Evolutionary conservation across 2,329 filamentous ascomycete species (phyloP).

Genomic region (Zymoseptoria passerinii): DNA sequence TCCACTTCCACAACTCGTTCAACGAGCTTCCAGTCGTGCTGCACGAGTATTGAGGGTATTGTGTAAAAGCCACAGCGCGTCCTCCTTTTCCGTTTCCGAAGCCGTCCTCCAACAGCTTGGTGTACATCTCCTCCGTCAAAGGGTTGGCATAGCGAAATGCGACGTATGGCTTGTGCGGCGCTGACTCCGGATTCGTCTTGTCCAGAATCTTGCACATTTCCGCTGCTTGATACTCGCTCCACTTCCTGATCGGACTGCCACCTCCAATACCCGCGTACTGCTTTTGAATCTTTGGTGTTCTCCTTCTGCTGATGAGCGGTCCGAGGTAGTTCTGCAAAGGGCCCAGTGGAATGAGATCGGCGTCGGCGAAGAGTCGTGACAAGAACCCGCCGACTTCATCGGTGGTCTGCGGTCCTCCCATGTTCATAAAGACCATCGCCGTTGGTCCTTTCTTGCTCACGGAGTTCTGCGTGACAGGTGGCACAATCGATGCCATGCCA

Average conservation of each 20-base stretch:
- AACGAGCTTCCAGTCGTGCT: constrained; percentile 93
- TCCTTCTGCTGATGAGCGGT: constrained; percentile 71
- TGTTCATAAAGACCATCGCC: constrained; percentile 98
- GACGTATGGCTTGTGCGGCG: constrained; percentile 94
- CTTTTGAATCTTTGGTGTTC: constrained; percentile 93
- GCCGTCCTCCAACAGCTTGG: constrained; percentile 71
- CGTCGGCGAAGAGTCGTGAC: constrained; percentile 87
- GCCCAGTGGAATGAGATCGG: constrained; percentile 89
- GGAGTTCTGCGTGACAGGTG: constrained; percentile 72
- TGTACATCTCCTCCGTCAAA: constrained; percentile 89
- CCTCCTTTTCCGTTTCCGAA: constrained; percentile 87
- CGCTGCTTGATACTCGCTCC: constrained; percentile 86
- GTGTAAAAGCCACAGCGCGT: constrained; percentile 90
- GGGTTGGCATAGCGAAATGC: constrained; percentile 94
- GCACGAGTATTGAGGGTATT: constrained; percentile 98
- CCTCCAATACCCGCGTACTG: constrained; percentile 94
- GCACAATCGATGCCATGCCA: constrained; percentile 51
- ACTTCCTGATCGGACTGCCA: constrained; percentile 95
- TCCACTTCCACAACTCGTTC: constrained; percentile 98
- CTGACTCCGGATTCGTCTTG: constrained; percentile 81
- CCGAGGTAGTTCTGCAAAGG: constrained; percentile 85
- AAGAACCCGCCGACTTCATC: constrained; percentile 85
- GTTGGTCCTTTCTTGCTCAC: constrained; percentile 70
- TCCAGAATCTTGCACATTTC: constrained; percentile 99
- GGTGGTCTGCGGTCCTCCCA: constrained; percentile 87